phyloP scores from a whole-genome alignment of 2,329 filamentous ascomycete species.

The Cladophialophora chaetospira region DNA sequence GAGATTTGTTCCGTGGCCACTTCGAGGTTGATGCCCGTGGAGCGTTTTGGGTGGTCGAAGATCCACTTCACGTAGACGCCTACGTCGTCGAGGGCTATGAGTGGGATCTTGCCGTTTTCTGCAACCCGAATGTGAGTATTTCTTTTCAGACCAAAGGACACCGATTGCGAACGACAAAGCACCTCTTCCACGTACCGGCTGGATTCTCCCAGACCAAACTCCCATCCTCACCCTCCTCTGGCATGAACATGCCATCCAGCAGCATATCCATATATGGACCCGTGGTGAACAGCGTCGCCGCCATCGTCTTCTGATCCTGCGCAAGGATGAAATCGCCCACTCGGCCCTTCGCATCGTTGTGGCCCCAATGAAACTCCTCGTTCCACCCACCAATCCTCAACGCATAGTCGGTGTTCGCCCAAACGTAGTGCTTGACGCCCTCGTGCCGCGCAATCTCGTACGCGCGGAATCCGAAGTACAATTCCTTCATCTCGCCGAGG shows the following conservation, averaged over 20 bases:
- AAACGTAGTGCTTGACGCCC: slow-evolving; percentile 47
- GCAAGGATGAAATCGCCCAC: slow-evolving; percentile 36
- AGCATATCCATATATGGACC: slow-evolving; percentile 21
- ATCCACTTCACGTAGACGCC: slow-evolving; percentile 51
- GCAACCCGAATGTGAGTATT: neutral
- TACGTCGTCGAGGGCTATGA: slow-evolving; percentile 50
- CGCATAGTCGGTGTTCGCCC: slow-evolving; percentile 52
- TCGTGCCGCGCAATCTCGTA: slow-evolving; percentile 40
- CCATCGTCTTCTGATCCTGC: slow-evolving; percentile 14
- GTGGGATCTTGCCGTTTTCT: slow-evolving; percentile 42
- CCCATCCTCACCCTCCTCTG: slow-evolving; percentile 27
- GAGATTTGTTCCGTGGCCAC: slow-evolving; percentile 46
- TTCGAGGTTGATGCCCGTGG: slow-evolving; percentile 49
- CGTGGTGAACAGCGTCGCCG: slow-evolving; percentile 13
- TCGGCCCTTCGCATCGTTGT: slow-evolving; percentile 52
- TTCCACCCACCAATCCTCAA: slow-evolving; percentile 52
- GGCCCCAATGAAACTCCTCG: slow-evolving; percentile 48
- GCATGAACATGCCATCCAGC: slow-evolving; percentile 16
- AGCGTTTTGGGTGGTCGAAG: slow-evolving; percentile 48
- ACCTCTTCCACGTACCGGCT: slow-evolving; percentile 33
- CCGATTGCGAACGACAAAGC: neutral
- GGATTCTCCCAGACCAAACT: slow-evolving; percentile 47
- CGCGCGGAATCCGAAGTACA: slow-evolving; percentile 45
- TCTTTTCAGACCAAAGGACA: neutral
- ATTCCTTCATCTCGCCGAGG: slow-evolving; percentile 54